Base-by-base conservation (phyloP, 306 rosid genomes). In the Mucuna pruriens region DNA sequence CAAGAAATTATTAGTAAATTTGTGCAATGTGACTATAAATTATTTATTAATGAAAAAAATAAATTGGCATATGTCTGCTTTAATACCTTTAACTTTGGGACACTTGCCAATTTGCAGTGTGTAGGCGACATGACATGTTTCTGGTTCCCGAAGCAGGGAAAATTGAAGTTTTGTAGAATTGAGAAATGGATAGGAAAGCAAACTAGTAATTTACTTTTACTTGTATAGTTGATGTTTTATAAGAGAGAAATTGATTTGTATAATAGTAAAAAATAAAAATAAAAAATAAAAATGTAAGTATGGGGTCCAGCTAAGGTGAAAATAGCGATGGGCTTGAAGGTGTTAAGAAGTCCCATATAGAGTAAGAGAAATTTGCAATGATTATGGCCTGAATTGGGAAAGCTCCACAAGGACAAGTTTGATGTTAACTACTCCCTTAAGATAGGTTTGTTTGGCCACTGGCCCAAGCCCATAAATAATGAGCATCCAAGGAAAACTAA, bases 401-500 rank as follows among this genome's bases (percentile, higher is more conserved):
- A 52, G 23, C 64, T 12, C 75, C 79, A 57, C 57, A 33, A 68
- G 75, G 76, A 48, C 60, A 46, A 11, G 62, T 70, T 70, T 8
- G 40, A 70, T 45, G 58, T 25, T 70, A 70, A 46, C 25, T 15
- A 23, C 74, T 6, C 48, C 55, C 55, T 79, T n/a, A n/a, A n/a
- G n/a, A 29, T 29, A 29, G 1, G 3, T 29, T 29, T 29, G 1
- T 29, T 29, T 29, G 31, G 2, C 2, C 31, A 29, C 31, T 29
- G 31, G 2, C 3, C 31, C 3, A 1, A 1, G 31, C 2, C 31
- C 31, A 29, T 29, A 29, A 29, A 29, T 29, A 29, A 29, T 29
- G 3, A 75, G 80, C 77, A 79, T 84, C 86, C 64, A 76, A 49
- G 85, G 78, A 57, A 77, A 79, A 76, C 42, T 26, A 77, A 79